These are phyloP conservation scores for Nicotiana tomentosiformis DNA, from an alignment of 257 asterid species.

Conservation along the genomic window DNA sequence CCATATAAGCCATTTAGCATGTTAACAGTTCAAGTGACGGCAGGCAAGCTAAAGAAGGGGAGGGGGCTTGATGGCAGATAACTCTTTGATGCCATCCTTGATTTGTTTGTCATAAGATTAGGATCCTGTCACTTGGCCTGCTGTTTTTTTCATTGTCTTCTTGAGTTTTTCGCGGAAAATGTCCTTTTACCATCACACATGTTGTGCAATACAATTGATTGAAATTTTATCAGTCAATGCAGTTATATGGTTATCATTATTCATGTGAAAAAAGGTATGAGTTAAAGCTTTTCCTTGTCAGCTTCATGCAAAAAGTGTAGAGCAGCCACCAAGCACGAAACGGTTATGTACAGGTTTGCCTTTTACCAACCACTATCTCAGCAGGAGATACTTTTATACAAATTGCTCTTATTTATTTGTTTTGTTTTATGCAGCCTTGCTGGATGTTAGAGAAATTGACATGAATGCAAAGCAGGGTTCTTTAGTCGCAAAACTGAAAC, in stretches of 20 bases:
- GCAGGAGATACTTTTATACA: constrained; percentile 12
- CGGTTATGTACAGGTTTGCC: constrained; percentile 62
- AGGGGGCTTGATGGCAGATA: not conserved
- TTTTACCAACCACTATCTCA: constrained; percentile 12
- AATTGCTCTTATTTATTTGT: constrained; percentile 11
- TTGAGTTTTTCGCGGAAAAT: not conserved
- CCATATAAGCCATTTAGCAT: not conserved
- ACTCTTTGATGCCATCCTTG: not conserved
- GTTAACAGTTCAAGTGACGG: not conserved
- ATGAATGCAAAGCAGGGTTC: constrained; percentile 43
- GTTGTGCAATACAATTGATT: not conserved
- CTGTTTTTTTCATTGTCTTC: not conserved
- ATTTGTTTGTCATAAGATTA: not conserved
- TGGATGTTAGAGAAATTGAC: constrained; percentile 36
- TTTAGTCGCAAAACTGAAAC: constrained; percentile 69
- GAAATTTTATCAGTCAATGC: not conserved
- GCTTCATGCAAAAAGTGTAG: constrained; percentile 90
- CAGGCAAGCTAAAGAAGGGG: not conserved
- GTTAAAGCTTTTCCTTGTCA: constrained; percentile 32
- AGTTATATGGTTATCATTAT: not conserved
- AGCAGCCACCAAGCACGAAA: constrained; percentile 57
- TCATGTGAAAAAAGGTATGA: not conserved
- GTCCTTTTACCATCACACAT: not conserved
- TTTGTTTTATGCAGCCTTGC: constrained; percentile 40
- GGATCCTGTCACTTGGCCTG: not conserved